Conservation (phyloP, 768 basidiomycete species). For the Phaeotremella skinneri region DNA sequence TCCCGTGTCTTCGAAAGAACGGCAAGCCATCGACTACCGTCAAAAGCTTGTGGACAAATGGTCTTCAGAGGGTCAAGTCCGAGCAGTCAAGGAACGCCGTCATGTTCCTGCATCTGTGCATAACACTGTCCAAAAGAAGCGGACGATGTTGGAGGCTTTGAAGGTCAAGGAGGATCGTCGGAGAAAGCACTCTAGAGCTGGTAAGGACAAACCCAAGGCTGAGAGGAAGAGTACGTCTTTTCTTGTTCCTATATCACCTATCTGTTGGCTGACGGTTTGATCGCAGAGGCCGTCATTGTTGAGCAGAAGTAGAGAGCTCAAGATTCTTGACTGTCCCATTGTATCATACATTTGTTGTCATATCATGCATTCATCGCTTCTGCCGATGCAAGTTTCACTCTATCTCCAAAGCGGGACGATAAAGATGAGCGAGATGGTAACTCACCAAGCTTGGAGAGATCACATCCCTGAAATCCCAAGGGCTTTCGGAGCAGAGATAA, state of each 20-base stretch:
- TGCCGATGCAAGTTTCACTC: too few relatives aligned
- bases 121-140: conserved; percentile 79
- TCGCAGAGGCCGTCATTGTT: conserved; percentile 64
- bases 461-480: too few relatives aligned
- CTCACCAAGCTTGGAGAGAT: too few relatives aligned
- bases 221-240: conserved; percentile 68
- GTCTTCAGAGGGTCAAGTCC: conserved; percentile 78
- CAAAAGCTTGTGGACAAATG: conserved; percentile 82
- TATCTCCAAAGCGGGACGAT: too few relatives aligned
- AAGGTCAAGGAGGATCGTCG: conserved; percentile 91
- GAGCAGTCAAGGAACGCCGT: conserved; percentile 75
- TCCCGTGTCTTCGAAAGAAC: conserved; percentile 81
- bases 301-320: conserved; percentile 62
- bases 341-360: not conserved
- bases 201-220: conserved; percentile 80
- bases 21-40: conserved; percentile 88
- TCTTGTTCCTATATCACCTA: not conserved
- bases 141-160: conserved; percentile 84
- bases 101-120: conserved; percentile 90
- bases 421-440: too few relatives aligned
- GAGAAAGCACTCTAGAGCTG: conserved; percentile 80
- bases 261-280: conserved; percentile 1
- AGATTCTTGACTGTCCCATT: not conserved
- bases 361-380: not conserved
- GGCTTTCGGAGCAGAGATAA: too few relatives aligned